Conservation (phyloP, 108 stramenopile species). For the Epithemia pelagica region DNA sequence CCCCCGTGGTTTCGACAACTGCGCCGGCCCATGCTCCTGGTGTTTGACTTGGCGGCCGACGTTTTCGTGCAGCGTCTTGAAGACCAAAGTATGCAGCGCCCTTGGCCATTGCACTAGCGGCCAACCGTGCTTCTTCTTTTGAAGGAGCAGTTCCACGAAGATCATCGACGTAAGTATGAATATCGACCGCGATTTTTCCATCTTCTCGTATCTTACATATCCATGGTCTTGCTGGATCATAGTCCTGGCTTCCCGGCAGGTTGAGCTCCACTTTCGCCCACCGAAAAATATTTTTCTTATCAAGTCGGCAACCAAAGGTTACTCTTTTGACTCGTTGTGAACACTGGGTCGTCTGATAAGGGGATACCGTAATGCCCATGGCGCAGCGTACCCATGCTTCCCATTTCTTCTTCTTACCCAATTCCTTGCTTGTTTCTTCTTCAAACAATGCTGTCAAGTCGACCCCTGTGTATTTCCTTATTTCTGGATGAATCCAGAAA, state of each 20-base stretch:
- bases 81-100: conserved; percentile 17
- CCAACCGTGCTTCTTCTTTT: conserved; percentile 13
- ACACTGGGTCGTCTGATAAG: too few species aligned
- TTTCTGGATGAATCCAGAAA: too few species aligned
- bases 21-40: conserved; percentile 18
- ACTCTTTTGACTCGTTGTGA: too few species aligned
- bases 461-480: too few species aligned
- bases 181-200: conserved; percentile 19
- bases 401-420: too few species aligned
- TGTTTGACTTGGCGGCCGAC: conserved; percentile 2
- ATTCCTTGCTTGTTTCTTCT: too few species aligned
- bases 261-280: conserved; percentile 28
- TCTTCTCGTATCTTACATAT: conserved; percentile 17
- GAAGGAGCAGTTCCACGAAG: conserved; percentile 1
- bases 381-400: too few species aligned
- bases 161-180: conserved; percentile 30
- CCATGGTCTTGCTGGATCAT: conserved; percentile 26
- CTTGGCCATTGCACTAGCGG: not conserved
- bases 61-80: conserved; percentile 36
- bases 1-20: conserved; percentile 13
- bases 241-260: conserved; percentile 27
- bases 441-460: too few species aligned
- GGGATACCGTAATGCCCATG: too few species aligned
- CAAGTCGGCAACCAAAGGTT: too few species aligned
- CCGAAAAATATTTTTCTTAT: conserved; percentile 35